phyloP scores from a whole-genome alignment of 805 yeast species.

The Kodamaea kakaduensis region DNA sequence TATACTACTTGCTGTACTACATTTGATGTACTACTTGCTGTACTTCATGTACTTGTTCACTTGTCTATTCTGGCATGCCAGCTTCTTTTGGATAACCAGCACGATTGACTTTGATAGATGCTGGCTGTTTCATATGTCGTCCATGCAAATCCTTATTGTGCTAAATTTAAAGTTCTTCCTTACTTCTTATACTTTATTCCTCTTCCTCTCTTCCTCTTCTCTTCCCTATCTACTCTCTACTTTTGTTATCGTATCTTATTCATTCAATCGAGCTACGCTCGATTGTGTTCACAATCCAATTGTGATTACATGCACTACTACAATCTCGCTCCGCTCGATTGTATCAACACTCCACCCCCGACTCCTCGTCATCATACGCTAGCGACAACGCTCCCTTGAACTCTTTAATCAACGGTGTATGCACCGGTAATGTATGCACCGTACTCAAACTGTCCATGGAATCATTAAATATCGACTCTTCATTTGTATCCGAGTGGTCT shows the following conservation, averaged over 20 bases:
- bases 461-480: constrained; percentile 18
- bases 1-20: no score
- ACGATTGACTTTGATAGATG: no score
- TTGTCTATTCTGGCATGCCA: no score
- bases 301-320: no score
- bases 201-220: not conserved
- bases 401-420: constrained; percentile 1
- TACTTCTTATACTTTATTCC: not conserved
- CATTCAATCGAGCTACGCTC: no score
- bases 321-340: no score
- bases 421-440: constrained; percentile 18
- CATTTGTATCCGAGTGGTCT: constrained; percentile 14
- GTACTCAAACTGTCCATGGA: constrained; percentile 29
- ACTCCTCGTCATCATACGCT: constrained; percentile 4
- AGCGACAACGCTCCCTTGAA: constrained; percentile 7
- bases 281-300: no score
- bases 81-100: no score
- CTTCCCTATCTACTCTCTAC: not conserved
- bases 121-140: no score
- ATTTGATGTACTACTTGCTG: no score
- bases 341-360: not conserved
- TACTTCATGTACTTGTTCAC: no score
- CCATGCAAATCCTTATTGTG: no score
- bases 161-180: not conserved
- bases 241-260: not conserved